These are phyloP conservation scores for Penicillium turbatum DNA, from an alignment of 495 filamentous ascomycete species.

Conservation along the genomic window DNA sequence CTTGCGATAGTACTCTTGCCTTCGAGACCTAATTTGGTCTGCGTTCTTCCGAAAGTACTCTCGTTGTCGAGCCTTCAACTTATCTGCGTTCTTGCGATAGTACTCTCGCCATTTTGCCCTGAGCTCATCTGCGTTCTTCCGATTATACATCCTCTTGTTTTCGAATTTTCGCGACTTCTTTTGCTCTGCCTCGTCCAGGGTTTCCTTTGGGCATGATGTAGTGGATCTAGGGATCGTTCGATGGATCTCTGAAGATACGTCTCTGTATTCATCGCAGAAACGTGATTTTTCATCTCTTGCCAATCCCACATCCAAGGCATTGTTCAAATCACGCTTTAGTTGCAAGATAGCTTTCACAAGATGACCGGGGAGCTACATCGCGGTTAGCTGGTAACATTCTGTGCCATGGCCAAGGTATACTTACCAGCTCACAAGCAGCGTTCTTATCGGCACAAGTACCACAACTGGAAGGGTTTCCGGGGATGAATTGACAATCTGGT, in stretches of 20 bases:
- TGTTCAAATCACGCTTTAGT: background rate
- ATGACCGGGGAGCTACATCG: background rate
- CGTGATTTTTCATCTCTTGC: background rate
- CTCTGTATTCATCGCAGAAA: background rate
- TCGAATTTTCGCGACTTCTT: too few relatives aligned
- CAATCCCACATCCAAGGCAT: background rate
- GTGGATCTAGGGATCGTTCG: background rate
- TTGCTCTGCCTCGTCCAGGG: background rate
- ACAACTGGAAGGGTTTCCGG: background rate
- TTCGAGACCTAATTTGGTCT: too few relatives aligned
- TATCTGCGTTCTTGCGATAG: too few relatives aligned
- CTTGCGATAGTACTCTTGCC: too few relatives aligned
- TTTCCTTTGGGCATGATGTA: background rate
- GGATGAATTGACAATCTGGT: background rate
- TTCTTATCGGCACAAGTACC: background rate
- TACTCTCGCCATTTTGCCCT: background rate
- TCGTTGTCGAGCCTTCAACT: too few relatives aligned
- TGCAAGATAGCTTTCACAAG: background rate
- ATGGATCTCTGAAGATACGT: background rate
- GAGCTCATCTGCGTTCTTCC: background rate
- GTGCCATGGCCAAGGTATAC: background rate
- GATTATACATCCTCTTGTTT: too few relatives aligned
- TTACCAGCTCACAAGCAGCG: background rate
- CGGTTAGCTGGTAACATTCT: background rate
- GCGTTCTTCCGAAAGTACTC: too few relatives aligned